Percentiles rank a stretch among this genome's conserved stretches.
Evolutionary conservation across 345 rosid species (phyloP).

Genomic region (Salix brachista): DNA sequence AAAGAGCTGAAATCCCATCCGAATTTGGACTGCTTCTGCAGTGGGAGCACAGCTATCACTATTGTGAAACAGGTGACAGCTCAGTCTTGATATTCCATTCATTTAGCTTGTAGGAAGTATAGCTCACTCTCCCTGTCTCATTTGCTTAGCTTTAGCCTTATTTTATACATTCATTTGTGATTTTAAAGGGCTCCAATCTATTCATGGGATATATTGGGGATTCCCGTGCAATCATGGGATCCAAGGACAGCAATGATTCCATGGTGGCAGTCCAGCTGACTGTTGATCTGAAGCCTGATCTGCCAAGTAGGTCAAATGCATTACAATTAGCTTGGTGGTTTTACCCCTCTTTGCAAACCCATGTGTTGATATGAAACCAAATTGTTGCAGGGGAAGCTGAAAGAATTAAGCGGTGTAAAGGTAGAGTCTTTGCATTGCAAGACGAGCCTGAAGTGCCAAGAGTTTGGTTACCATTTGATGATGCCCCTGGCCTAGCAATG

Average conservation of each 20-base stretch:
- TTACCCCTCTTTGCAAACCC: background rate
- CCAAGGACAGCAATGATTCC: slow-evolving; percentile 67
- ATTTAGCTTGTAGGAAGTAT: slow-evolving; percentile 2
- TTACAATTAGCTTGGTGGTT: slow-evolving; percentile 4
- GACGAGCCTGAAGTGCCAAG: slow-evolving; percentile 98
- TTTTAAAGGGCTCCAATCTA: slow-evolving; percentile 72
- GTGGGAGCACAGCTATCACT: slow-evolving; percentile 95
- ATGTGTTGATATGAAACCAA: slow-evolving; percentile 7
- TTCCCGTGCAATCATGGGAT: slow-evolving; percentile 95
- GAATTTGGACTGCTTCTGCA: slow-evolving; percentile 94
- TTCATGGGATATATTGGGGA: slow-evolving; percentile 97
- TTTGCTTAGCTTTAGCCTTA: slow-evolving; percentile 12
- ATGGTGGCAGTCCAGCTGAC: slow-evolving; percentile 89
- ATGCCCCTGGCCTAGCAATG: slow-evolving; percentile 99
- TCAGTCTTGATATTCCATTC: background rate
- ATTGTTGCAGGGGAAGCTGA: slow-evolving; percentile 78
- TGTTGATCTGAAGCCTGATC: slow-evolving; percentile 95
- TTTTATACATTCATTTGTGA: slow-evolving; percentile 13
- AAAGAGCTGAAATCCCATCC: slow-evolving; percentile 93
- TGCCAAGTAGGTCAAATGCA: slow-evolving; percentile 65
- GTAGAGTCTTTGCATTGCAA: slow-evolving; percentile 94
- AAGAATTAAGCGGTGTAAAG: slow-evolving; percentile 91
- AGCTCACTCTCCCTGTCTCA: background rate
- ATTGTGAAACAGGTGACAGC: slow-evolving; percentile 72
- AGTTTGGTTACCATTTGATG: slow-evolving; percentile 99